Evolutionary conservation across 2,329 filamentous ascomycete species (phyloP).

Genomic region (Lomentospora prolificans): DNA sequence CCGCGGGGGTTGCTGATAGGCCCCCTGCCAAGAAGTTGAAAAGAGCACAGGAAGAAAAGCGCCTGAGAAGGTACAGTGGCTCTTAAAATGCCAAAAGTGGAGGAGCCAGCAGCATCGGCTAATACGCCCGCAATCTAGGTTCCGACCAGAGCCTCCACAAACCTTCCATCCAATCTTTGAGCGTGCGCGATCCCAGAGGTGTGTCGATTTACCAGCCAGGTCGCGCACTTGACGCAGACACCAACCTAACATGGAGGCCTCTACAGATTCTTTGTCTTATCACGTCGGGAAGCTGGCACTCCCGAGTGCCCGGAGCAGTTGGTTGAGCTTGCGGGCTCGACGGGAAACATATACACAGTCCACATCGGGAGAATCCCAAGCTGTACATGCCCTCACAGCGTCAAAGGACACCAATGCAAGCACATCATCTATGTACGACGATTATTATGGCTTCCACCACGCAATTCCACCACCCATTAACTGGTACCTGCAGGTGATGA

Average conservation of each 20-base stretch:
- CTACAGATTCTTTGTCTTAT: constrained; percentile 6
- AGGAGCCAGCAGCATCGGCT: not conserved
- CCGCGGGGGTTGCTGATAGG: not conserved
- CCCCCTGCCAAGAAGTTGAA: not conserved
- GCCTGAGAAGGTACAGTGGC: not conserved
- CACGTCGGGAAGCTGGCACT: constrained; percentile 25
- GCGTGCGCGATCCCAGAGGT: constrained; percentile 30
- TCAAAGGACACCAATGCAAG: constrained; percentile 51
- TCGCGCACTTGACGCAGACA: not conserved
- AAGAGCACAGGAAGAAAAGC: not conserved
- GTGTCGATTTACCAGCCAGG: constrained; percentile 26
- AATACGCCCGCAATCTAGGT: constrained; percentile 14
- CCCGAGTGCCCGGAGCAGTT: constrained; percentile 35
- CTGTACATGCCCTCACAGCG: constrained; percentile 47
- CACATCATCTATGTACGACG: constrained; percentile 47
- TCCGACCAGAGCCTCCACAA: constrained; percentile 23
- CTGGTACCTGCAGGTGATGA: constrained; percentile 33
- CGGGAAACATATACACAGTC: constrained; percentile 56
- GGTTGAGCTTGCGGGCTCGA: constrained; percentile 52
- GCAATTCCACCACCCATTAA: not conserved
- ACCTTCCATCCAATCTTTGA: constrained; percentile 26
- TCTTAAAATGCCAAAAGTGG: not conserved
- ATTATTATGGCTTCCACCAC: no score
- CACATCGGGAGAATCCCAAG: constrained; percentile 37
- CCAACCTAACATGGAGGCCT: not conserved